These are phyloP conservation scores for Geotrichum carabidarum DNA, from an alignment of 1,139 yeast genomes.

Conservation along the genomic window DNA sequence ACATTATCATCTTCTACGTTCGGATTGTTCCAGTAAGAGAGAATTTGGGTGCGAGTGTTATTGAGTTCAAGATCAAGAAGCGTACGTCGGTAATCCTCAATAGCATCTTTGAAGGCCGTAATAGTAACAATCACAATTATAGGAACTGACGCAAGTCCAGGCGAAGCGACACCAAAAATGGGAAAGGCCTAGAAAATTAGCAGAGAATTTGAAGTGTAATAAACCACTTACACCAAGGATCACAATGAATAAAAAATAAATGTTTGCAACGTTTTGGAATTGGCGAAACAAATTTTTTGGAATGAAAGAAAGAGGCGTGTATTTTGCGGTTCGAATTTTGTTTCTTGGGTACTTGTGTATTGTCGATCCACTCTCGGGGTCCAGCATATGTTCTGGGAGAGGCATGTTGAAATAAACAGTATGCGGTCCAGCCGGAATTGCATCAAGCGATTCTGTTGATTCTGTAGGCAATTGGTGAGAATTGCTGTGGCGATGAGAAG, in stretches of 20 bases:
- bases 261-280: slow-evolving; percentile 72
- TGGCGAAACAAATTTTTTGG: slow-evolving; percentile 71
- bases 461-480: not conserved
- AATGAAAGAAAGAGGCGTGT: slow-evolving; percentile 81
- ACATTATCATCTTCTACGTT: slow-evolving; percentile 65
- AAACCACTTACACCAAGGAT: slow-evolving; percentile 48
- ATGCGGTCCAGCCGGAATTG: not conserved
- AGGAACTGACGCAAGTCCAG: slow-evolving; percentile 90
- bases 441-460: not conserved
- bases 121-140: slow-evolving; percentile 83
- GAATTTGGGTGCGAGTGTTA: slow-evolving; percentile 78
- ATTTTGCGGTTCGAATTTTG: slow-evolving; percentile 92
- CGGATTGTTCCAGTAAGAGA: slow-evolving; percentile 64
- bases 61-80: slow-evolving; percentile 77
- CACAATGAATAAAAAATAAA: slow-evolving; percentile 65
- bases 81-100: slow-evolving; percentile 88
- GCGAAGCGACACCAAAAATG: slow-evolving; percentile 85
- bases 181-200: slow-evolving; percentile 45
- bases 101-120: slow-evolving; percentile 88
- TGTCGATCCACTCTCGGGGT: slow-evolving; percentile 58
- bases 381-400: slow-evolving; percentile 58
- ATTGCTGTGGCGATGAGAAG: not conserved
- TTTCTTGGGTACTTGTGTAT: slow-evolving; percentile 62
- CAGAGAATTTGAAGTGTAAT: slow-evolving; percentile 13
- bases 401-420: slow-evolving; percentile 59